Evolutionary conservation across 305 asterid genomes (phyloP).

Genomic region (Solanum chacoense): DNA sequence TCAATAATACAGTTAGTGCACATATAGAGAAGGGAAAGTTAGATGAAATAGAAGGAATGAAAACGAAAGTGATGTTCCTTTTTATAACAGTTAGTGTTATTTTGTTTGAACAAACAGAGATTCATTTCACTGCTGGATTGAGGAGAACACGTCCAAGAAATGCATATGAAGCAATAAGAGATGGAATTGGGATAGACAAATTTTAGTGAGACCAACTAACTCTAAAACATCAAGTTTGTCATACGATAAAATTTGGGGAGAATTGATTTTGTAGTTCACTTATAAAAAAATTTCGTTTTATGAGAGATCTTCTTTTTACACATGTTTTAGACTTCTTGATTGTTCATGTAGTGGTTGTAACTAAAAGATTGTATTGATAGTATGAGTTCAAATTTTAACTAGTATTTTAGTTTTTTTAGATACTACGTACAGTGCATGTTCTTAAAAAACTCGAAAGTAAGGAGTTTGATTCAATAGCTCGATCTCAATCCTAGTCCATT

Average conservation of each 20-base stretch:
- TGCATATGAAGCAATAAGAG: slow-evolving; percentile 69
- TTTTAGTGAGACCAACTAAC: slow-evolving; percentile 24
- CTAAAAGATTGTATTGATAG: not conserved
- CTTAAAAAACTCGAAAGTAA: not conserved
- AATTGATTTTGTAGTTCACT: not conserved
- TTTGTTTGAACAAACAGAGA: slow-evolving; percentile 56
- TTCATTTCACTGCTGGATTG: slow-evolving; percentile 74
- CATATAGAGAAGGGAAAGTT: slow-evolving; percentile 67
- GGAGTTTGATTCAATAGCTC: not conserved
- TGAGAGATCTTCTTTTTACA: not conserved
- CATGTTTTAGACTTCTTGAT: not conserved
- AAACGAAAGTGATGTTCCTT: slow-evolving; percentile 54
- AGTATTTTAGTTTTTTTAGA: not conserved
- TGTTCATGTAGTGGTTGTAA: not conserved
- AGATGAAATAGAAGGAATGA: slow-evolving; percentile 59
- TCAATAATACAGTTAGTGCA: slow-evolving; percentile 41
- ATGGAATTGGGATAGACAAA: slow-evolving; percentile 56
- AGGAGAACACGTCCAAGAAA: slow-evolving; percentile 74
- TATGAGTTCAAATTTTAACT: not conserved
- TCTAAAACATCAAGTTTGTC: not conserved
- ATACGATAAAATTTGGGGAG: not conserved
- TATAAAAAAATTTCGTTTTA: not conserved
- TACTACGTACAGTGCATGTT: not conserved
- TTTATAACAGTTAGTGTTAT: slow-evolving; percentile 61
- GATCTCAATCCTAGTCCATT: no score